Conservation (phyloP, 2,329 filamentous ascomycete genomes). For the Fusarium sp. region DNA sequence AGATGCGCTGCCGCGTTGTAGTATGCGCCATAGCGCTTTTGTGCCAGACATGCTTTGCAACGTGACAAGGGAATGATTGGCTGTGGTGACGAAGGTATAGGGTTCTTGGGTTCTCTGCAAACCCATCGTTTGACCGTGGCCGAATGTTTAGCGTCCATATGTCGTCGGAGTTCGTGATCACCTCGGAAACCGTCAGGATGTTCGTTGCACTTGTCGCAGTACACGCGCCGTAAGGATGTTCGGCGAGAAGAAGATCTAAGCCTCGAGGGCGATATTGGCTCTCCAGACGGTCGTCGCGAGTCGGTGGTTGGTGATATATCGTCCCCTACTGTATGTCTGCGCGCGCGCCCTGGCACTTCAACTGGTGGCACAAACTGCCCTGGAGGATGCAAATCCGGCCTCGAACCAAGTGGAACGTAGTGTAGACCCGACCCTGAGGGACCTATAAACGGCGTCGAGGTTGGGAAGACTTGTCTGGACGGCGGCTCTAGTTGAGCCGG, state of each 20-base stretch:
- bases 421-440: conserved; percentile 30
- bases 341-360: conserved; percentile 32
- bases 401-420: conserved; percentile 17
- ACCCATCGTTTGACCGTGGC: conserved; percentile 68
- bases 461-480: conserved; percentile 25
- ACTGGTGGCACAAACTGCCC: conserved; percentile 24
- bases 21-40: conserved; percentile 70
- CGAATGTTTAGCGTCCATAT: conserved; percentile 70
- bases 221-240: conserved; percentile 76
- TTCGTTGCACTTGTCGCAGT: conserved; percentile 82
- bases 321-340: conserved; percentile 43
- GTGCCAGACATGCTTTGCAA: conserved; percentile 68
- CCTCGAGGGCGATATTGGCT: conserved; percentile 55
- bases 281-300: conserved; percentile 52
- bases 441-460: conserved; percentile 19
- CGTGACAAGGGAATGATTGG: conserved; percentile 65
- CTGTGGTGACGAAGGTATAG: conserved; percentile 53
- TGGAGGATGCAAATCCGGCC: conserved; percentile 28
- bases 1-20: conserved; percentile 71
- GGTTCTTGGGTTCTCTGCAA: conserved; percentile 63
- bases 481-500: conserved; percentile 23
- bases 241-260: conserved; percentile 61
- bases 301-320: conserved; percentile 37
- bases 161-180: conserved; percentile 84
- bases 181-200: conserved; percentile 90